Base-by-base conservation (phyloP, 1,284 basidiomycete genomes). In the Hemileia vastatrix region DNA sequence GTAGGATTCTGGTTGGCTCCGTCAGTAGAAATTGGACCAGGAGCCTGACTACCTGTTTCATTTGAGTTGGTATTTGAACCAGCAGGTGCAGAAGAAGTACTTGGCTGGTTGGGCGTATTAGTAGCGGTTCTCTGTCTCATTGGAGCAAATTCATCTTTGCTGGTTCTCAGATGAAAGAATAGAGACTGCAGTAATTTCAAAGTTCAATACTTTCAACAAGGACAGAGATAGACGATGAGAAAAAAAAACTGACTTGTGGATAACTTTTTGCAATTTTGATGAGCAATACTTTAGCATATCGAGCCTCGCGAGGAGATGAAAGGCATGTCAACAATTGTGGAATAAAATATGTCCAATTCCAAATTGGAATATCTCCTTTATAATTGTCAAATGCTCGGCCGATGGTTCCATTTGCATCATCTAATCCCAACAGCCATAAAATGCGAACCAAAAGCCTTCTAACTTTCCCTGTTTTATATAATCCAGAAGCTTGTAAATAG, bases 311-410 rank as follows among this genome's bases (percentile, higher is more conserved):
- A 66, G 94, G 87, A 5, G 88, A 88, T 24, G 54, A 55, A 24
- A 98, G 81, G 2, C 92, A 91, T 55, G 89, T 77, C 67, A 93
- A 85, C n/a, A 99, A 82, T 73, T 99, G 95, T 13, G 95, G 95
- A 54, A 97, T 93, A 62, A 97, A 82, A 1, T 93, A 89, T 70
- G 98, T 95, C 95, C 95, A 99, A 77, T 92, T 96, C 95, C 95
- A 99, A 69, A 89, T 88, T 9, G 92, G 92, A 5, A 89, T 84
- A 71, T 98, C 95, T 64, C 95, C 95, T 76, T 93, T 94, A 79
- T 95, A 97, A 44, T 85, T 87, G 54, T 98, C 94, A 72, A 98
- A 98, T 0, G 91, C 89, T 65, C 86, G 85, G 23, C 89, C 86
- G 61, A 97, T 87, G 0, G 84, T 84, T 54, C 79, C 79, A 27